A percentile compares a stretch with the other conserved stretches of the same genome.
These are phyloP conservation scores for Sporothrix pallida DNA, from an alignment of 2,329 filamentous ascomycete genomes.

Conservation along the genomic window DNA sequence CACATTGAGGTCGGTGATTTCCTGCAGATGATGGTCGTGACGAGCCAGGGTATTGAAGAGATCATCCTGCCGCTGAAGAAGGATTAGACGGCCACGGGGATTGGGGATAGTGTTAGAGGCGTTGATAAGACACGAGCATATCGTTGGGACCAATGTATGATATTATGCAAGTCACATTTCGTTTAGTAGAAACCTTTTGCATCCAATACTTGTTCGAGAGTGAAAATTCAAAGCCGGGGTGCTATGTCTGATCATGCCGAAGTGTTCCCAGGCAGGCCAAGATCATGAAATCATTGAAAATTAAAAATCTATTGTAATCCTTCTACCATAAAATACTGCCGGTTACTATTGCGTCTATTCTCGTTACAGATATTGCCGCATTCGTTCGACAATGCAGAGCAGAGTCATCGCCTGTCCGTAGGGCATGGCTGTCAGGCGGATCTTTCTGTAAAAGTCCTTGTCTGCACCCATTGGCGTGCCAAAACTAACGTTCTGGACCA, in stretches of 20 bases:
- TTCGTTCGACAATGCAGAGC: slow-evolving; percentile 77
- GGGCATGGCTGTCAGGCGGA: slow-evolving; percentile 78
- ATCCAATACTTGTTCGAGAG: not conserved
- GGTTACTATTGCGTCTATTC: too few relatives aligned
- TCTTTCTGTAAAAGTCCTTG: slow-evolving; percentile 77
- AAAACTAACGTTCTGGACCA: slow-evolving; percentile 76
- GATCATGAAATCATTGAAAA: too few relatives aligned
- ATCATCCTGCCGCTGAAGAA: slow-evolving; percentile 83
- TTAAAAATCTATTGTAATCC: not conserved
- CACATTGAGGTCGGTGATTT: slow-evolving; percentile 99
- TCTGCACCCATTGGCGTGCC: slow-evolving; percentile 77
- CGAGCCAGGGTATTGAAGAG: slow-evolving; percentile 86
- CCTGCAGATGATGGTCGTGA: slow-evolving; percentile 94
- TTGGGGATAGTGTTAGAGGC: not conserved
- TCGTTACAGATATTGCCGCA: slow-evolving; percentile 57
- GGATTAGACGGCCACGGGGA: slow-evolving; percentile 63
- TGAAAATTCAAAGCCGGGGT: not conserved
- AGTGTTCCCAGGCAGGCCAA: too few relatives aligned
- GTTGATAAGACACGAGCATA: not conserved
- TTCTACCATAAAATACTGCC: not conserved
- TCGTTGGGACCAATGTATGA: not conserved
- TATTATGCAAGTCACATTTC: not conserved
- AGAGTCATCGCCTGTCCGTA: slow-evolving; percentile 87
- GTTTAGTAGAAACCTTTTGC: slow-evolving; percentile 6
- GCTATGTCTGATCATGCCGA: not conserved